Evolutionary conservation across 179 eudicot species (phyloP).

Genomic region (Corrigiola litoralis): DNA sequence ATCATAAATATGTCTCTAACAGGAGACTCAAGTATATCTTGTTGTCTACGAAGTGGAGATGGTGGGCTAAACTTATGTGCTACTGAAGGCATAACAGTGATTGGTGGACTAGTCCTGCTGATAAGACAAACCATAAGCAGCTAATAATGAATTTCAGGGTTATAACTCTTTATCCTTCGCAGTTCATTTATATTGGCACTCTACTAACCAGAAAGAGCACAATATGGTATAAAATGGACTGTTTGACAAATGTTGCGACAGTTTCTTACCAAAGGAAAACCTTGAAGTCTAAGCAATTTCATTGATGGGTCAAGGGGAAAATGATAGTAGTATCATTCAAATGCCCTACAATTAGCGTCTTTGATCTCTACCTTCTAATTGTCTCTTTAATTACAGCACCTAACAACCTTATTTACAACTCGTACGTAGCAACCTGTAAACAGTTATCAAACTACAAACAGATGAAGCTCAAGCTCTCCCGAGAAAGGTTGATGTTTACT

Average conservation of each 20-base stretch:
- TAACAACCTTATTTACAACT: background rate
- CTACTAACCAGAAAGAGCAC: background rate
- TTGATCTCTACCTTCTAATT: background rate
- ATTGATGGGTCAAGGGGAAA: slow-evolving; percentile 9
- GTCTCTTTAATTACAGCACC: background rate
- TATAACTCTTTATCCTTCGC: background rate
- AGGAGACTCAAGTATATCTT: slow-evolving; percentile 20
- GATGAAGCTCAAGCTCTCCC: background rate
- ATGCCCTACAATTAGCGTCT: slow-evolving; percentile 16
- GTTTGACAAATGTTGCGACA: background rate
- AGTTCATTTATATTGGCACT: background rate
- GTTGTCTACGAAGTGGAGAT: slow-evolving; percentile 14
- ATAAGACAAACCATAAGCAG: background rate
- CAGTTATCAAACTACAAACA: background rate
- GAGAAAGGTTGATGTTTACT: background rate
- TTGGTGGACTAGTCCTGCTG: slow-evolving; percentile 21
- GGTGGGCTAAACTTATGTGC: slow-evolving; percentile 21
- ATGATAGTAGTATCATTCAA: slow-evolving; percentile 8
- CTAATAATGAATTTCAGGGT: slow-evolving; percentile 13
- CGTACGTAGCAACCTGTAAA: background rate
- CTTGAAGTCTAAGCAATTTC: slow-evolving; percentile 16
- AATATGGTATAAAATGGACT: background rate
- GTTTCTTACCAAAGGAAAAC: background rate
- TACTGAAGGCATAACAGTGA: slow-evolving; percentile 21
- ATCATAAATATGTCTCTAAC: too few species aligned